Percentiles rank a stretch among this genome's conserved stretches.
Conservation (phyloP, 176 grass and related monocot genomes). For the Carex kokanica region DNA sequence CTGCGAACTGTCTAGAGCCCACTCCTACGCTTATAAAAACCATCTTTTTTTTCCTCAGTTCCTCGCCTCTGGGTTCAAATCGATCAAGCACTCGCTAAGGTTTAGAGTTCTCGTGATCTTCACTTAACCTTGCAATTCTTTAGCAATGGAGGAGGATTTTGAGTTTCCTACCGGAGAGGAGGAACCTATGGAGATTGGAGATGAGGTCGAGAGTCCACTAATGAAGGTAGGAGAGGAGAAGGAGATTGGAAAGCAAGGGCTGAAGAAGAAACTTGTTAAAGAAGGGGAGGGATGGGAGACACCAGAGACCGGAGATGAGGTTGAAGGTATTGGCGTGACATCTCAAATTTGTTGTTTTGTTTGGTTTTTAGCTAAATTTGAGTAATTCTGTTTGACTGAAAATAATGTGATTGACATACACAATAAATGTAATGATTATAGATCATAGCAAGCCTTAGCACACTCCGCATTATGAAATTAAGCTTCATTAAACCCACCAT, state of each 20-base stretch:
- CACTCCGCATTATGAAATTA: neutral
- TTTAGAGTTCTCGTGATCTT: neutral
- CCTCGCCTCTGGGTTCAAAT: neutral
- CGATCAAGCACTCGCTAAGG: neutral
- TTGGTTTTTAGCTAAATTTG: neutral
- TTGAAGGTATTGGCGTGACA: constrained; percentile 45
- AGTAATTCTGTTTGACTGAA: neutral
- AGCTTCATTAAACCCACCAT: neutral
- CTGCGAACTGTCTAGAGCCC: constrained; percentile 5
- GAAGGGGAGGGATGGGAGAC: constrained; percentile 49
- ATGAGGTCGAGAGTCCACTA: constrained; percentile 21
- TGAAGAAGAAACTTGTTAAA: constrained; percentile 66
- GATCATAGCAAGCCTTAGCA: neutral
- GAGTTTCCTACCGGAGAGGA: constrained; percentile 38
- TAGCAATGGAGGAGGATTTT: constrained; percentile 62
- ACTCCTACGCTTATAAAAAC: neutral
- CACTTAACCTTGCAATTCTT: neutral
- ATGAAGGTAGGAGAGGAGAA: constrained; percentile 61
- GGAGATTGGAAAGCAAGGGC: constrained; percentile 65
- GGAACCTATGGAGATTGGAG: constrained; percentile 42
- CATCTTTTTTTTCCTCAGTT: neutral
- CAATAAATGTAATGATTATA: neutral
- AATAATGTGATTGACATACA: neutral
- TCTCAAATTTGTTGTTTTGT: constrained; percentile 7
- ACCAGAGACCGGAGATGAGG: constrained; percentile 64